Evolutionary conservation across 139 green algal genomes (phyloP), one percentile per base, ranked within the genome.

Genomic region (Pseudopediastrum boryanum): DNA sequence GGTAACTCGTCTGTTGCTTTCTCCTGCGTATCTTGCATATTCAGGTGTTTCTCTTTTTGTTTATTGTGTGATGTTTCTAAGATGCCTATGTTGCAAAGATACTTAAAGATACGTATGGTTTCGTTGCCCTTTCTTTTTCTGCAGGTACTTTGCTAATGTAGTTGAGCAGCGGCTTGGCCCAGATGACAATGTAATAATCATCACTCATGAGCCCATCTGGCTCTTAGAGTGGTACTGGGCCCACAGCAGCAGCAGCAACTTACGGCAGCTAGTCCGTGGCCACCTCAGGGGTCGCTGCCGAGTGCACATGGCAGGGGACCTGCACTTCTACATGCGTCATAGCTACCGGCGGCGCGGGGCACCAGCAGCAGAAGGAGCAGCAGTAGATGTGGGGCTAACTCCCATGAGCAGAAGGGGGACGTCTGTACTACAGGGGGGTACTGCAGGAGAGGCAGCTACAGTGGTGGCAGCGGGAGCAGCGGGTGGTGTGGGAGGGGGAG

Each of bases 281-380:
- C 92, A 94, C 71, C 84, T 98, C 63, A 65, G 87, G 0, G 94
- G 94, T 13, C 75, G 92, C 4, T 89, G 85, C 0, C 83, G 89
- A 12, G 68, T 98, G 61, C 85, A 93, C 64, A 71, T 98, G 61
- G 91, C 92, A 56, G 90, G 93, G 0, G 94, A 98, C 74, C 85
- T 98, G 25, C 93, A 98, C 78, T 97, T 97, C 75, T 97, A 95
- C 84, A 96, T 97, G 92, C 89, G 93, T 0, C 94, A 98, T 83
- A 84, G 69, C 73, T 83, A 75, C 71, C 63, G 1, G 41, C 44
- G 35, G 42, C 33, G 27, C 56, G 56, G 56, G 10, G 13, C 56
- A 23, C 31, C 56, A 27, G 21, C 10, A 10, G 56, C 56, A 65
- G 56, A 10, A 31, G 64, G 12, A 50, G 69, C 33, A 31, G 13